These are phyloP conservation scores for Ascochyta pisi DNA, from an alignment of 2,329 filamentous ascomycete genomes.

Conservation along the genomic window DNA sequence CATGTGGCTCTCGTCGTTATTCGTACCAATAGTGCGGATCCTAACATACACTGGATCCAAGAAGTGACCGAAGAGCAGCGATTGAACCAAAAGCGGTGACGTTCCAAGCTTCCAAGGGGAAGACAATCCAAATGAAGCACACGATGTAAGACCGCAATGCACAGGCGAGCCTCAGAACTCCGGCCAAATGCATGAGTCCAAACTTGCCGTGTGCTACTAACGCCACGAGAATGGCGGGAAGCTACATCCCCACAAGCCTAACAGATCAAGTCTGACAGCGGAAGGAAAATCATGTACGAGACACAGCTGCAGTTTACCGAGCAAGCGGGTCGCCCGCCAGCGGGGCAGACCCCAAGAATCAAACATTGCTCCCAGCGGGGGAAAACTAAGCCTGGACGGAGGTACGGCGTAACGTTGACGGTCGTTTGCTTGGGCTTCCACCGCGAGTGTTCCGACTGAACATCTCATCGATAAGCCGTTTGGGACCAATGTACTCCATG, in stretches of 20 bases:
- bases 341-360: slow-evolving; percentile 22
- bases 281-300: slow-evolving; percentile 35
- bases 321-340: slow-evolving; percentile 19
- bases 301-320: slow-evolving; percentile 25
- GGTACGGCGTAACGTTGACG: slow-evolving; percentile 35
- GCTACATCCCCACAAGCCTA: slow-evolving; percentile 24
- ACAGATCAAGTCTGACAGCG: slow-evolving; percentile 33
- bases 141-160: slow-evolving; percentile 15
- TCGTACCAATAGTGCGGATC: slow-evolving; percentile 26
- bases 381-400: slow-evolving; percentile 20
- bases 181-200: slow-evolving; percentile 16
- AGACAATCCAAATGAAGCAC: slow-evolving; percentile 8
- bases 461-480: slow-evolving; percentile 68
- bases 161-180: slow-evolving; percentile 26
- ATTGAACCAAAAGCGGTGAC: slow-evolving; percentile 16
- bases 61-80: slow-evolving; percentile 2
- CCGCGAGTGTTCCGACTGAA: slow-evolving; percentile 58
- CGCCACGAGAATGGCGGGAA: slow-evolving; percentile 17
- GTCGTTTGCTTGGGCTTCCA: slow-evolving; percentile 32
- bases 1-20: slow-evolving; percentile 27
- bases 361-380: slow-evolving; percentile 19
- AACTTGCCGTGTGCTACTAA: slow-evolving; percentile 22
- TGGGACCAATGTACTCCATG: slow-evolving; percentile 68
- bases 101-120: slow-evolving; percentile 10
- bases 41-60: slow-evolving; percentile 18